Evolutionary conservation across 495 filamentous ascomycete genomes (phyloP), one percentile per base, ranked within the genome.

Genomic region (Aspergillus saccharolyticus): DNA sequence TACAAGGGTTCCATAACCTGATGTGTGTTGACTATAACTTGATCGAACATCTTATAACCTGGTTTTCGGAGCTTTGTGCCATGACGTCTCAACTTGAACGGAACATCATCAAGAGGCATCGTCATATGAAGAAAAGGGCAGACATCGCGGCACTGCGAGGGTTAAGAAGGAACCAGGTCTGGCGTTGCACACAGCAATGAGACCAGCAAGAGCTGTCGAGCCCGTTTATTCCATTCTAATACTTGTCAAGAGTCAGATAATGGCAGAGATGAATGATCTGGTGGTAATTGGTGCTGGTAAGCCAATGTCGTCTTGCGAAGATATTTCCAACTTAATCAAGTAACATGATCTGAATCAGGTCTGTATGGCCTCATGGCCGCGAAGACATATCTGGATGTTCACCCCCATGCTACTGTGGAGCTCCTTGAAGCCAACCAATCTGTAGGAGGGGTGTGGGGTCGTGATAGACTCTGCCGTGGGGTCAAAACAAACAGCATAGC

Each of bases 401-500:
- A 39, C 12, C 33, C 33, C 33, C 7, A 5, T 15, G 4, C 33
- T 39, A 15, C 33, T 12, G 33, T 39, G 33, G 33, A 39, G 33
- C 7, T 39, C 12, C 33, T 39, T 15, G 33, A 39, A 39, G 33
- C 33, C 6, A 39, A 12, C 12, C 33, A 12, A 9, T 39, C 33
- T 15, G 33, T 39, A 12, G 33, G 33, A 39, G 33, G 33, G 10
- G 33, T 39, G 33, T 39, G 33, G 33, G 33, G 33, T 6, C 33
- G 33, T 2, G 33, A 39, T 39, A 39, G 33, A 12, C 33, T 39
- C 6, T 39, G 33, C 33, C 33, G 33, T 12, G 33, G 33, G 2
- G 33, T 65, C 16, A 57, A 60, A 17, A 60, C 58, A 1, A 60
- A 60, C 42, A 60, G 56, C 21, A 42, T 60, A 30, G 16, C 15